These are phyloP conservation scores for Suhomyces bokatorum DNA, from an alignment of 1,139 yeast genomes.

Conservation along the genomic window DNA sequence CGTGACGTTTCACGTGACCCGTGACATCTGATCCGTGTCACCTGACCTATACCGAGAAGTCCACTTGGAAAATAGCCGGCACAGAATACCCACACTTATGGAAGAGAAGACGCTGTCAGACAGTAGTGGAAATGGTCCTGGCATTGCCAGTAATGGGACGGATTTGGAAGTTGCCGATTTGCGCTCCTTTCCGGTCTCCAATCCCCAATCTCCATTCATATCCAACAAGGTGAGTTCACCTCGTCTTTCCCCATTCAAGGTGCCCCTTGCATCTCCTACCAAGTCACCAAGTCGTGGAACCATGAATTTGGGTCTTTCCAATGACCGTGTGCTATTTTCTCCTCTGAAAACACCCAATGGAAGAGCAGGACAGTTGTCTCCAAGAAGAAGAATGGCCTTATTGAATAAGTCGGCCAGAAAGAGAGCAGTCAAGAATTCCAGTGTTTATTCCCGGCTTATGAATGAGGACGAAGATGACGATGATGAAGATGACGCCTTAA, in stretches of 20 bases:
- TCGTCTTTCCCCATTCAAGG: background rate
- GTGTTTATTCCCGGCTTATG: conserved; percentile 32
- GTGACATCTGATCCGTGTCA: background rate
- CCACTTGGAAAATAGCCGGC: background rate
- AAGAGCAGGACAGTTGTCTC: conserved; percentile 48
- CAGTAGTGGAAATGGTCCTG: background rate
- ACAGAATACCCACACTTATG: too few relatives aligned
- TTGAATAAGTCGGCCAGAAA: conserved; percentile 53
- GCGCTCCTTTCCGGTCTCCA: background rate
- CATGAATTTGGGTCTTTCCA: conserved; percentile 14
- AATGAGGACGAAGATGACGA: conserved; percentile 38
- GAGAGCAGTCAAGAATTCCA: conserved; percentile 39
- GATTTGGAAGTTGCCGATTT: background rate
- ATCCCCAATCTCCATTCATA: conserved; percentile 1
- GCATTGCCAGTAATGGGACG: background rate
- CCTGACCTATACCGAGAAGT: background rate
- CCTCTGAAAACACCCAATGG: conserved; percentile 44
- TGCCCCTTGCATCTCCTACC: conserved; percentile 6
- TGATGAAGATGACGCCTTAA: conserved; percentile 28
- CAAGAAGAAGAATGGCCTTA: conserved; percentile 43
- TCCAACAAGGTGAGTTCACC: background rate
- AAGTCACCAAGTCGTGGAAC: conserved; percentile 29
- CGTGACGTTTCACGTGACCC: background rate
- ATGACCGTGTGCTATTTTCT: conserved; percentile 20
- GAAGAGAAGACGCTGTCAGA: background rate